phyloP scores from a whole-genome alignment of 2,329 filamentous ascomycete genomes.

The Plenodomus tracheiphilus region DNA sequence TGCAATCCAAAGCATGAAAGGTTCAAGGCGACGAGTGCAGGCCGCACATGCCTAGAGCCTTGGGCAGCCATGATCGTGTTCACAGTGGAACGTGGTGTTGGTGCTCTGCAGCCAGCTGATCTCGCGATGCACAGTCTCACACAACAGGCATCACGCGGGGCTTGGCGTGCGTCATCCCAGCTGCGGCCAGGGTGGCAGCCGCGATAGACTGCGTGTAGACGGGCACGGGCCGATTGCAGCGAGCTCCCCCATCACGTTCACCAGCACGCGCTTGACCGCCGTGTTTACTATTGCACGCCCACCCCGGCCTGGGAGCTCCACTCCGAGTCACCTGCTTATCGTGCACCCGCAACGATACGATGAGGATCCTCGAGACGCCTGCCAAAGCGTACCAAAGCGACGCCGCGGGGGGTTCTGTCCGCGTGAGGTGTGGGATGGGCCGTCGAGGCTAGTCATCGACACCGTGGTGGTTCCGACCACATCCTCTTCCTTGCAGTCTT shows the following conservation, averaged over 20 bases:
- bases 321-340: not conserved
- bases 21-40: too few relatives aligned
- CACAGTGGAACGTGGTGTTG: not conserved
- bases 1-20: too few relatives aligned
- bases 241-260: not conserved
- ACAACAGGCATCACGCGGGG: not conserved
- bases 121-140: not conserved
- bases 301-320: not conserved
- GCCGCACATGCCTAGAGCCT: too few relatives aligned
- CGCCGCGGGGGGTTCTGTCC: too few relatives aligned
- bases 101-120: not conserved
- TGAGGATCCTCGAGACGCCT: not conserved
- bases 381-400: not conserved
- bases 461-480: not conserved
- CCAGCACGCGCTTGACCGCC: not conserved
- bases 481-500: not conserved
- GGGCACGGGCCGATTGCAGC: not conserved
- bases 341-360: not conserved
- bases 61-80: too few relatives aligned
- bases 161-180: not conserved
- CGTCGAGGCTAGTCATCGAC: not conserved
- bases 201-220: too few relatives aligned
- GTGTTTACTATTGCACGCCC: not conserved
- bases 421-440: not conserved
- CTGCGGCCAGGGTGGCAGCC: not conserved